Evolutionary conservation across 73 alveolate species (phyloP).

Genomic region (Urostyla sp.): DNA sequence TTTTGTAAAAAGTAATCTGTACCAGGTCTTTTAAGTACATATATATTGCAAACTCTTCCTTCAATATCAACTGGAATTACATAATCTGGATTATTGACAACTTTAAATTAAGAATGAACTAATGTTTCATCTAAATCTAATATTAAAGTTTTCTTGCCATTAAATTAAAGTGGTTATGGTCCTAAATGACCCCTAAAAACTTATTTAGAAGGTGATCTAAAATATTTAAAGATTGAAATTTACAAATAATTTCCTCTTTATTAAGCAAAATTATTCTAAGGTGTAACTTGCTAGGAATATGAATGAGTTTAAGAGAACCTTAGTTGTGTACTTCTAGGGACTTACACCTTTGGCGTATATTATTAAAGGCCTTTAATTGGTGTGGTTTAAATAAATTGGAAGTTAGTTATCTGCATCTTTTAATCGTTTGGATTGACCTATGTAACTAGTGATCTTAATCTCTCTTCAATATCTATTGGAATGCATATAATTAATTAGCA

Average conservation of each 20-base stretch:
- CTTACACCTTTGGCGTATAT: conserved; percentile 1
- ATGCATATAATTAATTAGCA: too few relatives aligned
- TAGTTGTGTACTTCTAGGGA: not conserved
- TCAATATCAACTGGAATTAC: conserved; percentile 65
- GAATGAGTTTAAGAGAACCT: conserved; percentile 3
- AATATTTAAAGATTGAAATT: not conserved
- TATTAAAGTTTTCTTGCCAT: conserved; percentile 61
- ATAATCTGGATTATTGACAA: conserved; percentile 64
- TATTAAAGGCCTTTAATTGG: not conserved
- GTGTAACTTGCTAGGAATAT: conserved; percentile 5
- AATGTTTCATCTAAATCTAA: conserved; percentile 73
- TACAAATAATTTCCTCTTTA: conserved; percentile 22
- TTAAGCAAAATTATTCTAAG: not conserved
- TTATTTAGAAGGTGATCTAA: conserved; percentile 13
- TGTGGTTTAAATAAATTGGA: not conserved
- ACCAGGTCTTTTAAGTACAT: conserved; percentile 66
- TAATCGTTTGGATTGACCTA: too few relatives aligned
- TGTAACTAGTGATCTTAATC: conserved; percentile 24
- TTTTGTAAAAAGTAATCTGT: conserved; percentile 49
- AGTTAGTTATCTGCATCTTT: conserved; percentile 7
- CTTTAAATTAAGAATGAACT: conserved; percentile 65
- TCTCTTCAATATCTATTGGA: conserved; percentile 44
- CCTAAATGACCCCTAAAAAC: conserved; percentile 43
- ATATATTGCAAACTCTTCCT: conserved; percentile 53
- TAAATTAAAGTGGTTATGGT: conserved; percentile 13